Base-by-base conservation (phyloP, 2,329 filamentous ascomycete species). In the Cladosporium austrohemisphaericum region DNA sequence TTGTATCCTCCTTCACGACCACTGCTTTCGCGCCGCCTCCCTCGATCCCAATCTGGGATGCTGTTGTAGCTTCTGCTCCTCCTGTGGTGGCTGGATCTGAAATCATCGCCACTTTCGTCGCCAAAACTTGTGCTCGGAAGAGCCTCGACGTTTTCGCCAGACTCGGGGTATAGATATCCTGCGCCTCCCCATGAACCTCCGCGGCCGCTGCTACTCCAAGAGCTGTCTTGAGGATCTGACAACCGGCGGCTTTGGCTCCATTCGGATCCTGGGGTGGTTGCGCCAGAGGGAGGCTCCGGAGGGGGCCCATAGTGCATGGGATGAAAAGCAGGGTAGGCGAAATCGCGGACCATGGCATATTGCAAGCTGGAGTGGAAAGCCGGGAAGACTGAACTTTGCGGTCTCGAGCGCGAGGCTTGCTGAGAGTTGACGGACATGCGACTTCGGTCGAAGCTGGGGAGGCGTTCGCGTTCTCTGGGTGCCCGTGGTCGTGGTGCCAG, bases 291-390 rank as follows among this genome's bases (percentile, higher is more conserved):
- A n/a, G 83, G 76, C 59, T 90, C 85, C 29, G 85, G 85, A 13
- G 88, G 84, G n/a, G 92, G 87, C 1, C 93, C 93, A 75, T 95
- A 95, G 73, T 97, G 93, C 68, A 96, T 77, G 35, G 88, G 90
- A 68, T 97, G 88, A 49, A 79, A 77, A 20, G 80, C 66, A 25
- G 88, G 83, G 66, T 97, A 98, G 58, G 93, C 93, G 71, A 97
- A 98, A 75, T 98, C 93, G 63, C 93, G 86, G 57, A 98, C 91
- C 36, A 88, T 76, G n/a, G 90, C 84, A 68, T 96, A 96, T 5
- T 87, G 71, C 14, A 96, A 79, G 65, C 84, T 95, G 51, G 90
- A 93, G 60, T 89, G 85, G 68, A 89, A 93, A 61, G 86, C 75
- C 13, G 89, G 86, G 63, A 93, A 92, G 25, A 45, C 38, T 8